phyloP scores from a whole-genome alignment of 208 protist species.

The Leishmania lainsoni region DNA sequence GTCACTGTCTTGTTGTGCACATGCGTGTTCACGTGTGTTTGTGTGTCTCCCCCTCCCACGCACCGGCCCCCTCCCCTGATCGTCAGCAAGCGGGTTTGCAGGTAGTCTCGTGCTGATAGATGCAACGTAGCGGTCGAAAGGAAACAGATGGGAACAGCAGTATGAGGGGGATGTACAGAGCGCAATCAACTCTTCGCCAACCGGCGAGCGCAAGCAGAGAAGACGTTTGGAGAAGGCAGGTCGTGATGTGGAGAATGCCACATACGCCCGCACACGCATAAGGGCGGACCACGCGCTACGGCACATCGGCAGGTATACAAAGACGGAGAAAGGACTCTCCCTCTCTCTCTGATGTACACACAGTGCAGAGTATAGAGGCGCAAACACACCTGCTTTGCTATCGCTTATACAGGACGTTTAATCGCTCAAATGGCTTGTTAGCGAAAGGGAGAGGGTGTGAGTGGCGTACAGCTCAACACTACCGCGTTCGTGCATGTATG shows the following conservation, averaged over 20 bases:
- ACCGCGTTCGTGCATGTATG: neutral
- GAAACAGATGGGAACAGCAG: neutral
- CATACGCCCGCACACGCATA: neutral
- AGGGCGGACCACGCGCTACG: neutral
- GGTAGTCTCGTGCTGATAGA: neutral
- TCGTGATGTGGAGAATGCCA: neutral
- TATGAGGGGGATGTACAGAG: neutral
- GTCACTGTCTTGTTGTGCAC: neutral
- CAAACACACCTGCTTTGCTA: neutral
- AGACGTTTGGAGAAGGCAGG: neutral
- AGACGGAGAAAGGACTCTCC: neutral
- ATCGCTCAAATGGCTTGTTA: neutral
- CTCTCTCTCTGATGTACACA: too few relatives aligned
- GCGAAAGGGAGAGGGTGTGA: neutral
- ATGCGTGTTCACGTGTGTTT: neutral
- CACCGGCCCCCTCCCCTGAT: neutral
- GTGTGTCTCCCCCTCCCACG: neutral
- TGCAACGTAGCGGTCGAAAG: neutral
- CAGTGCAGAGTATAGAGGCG: too few relatives aligned
- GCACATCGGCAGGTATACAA: neutral
- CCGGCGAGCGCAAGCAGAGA: neutral
- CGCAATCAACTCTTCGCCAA: neutral
- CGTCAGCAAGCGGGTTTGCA: neutral
- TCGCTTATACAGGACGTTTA: neutral
- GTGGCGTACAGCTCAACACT: neutral